Conservation (phyloP, 1,139 yeast species). For the Saccharomyces hybrid region DNA sequence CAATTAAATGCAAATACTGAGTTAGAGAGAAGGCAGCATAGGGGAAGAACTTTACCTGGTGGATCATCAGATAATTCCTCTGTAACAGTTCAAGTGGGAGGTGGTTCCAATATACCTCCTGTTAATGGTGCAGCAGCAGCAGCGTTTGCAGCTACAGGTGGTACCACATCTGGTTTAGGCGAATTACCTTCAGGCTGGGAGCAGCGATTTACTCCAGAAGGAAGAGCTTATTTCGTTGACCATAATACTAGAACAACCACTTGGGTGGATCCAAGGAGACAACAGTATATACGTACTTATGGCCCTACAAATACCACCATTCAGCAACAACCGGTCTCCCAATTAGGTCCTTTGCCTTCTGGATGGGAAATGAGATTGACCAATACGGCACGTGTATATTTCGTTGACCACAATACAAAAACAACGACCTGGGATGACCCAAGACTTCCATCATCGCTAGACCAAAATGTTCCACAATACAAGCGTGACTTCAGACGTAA, state of each 20-base stretch:
- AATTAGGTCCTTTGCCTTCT: slow-evolving; percentile 92
- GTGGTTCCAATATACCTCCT: slow-evolving; percentile 38
- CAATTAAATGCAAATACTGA: slow-evolving; percentile 58
- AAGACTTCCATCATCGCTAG: slow-evolving; percentile 90
- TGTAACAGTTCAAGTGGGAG: slow-evolving; percentile 34
- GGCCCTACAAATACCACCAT: slow-evolving; percentile 75
- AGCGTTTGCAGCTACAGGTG: slow-evolving; percentile 79
- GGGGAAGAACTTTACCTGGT: slow-evolving; percentile 84
- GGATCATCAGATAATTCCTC: slow-evolving; percentile 36
- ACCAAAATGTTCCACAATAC: slow-evolving; percentile 97
- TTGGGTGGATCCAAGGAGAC: slow-evolving; percentile 99
- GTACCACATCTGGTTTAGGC: slow-evolving; percentile 92
- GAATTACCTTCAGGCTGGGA: slow-evolving; percentile 99
- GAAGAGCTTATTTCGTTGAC: slow-evolving; percentile 95
- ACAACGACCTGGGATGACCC: slow-evolving; percentile 99
- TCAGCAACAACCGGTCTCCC: slow-evolving; percentile 98
- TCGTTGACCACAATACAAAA: slow-evolving; percentile 97
- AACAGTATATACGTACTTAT: slow-evolving; percentile 92
- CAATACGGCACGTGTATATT: slow-evolving; percentile 94
- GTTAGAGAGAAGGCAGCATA: slow-evolving; percentile 84
- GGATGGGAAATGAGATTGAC: slow-evolving; percentile 99
- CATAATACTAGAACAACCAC: slow-evolving; percentile 98
- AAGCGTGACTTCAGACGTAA: slow-evolving; percentile 98
- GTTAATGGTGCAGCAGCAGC: slow-evolving; percentile 67
- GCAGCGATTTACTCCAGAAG: slow-evolving; percentile 95